Evolutionary conservation across 208 protist species (phyloP), one percentile per base, ranked within the genome.

Genomic region (Angomonas desouzai): DNA sequence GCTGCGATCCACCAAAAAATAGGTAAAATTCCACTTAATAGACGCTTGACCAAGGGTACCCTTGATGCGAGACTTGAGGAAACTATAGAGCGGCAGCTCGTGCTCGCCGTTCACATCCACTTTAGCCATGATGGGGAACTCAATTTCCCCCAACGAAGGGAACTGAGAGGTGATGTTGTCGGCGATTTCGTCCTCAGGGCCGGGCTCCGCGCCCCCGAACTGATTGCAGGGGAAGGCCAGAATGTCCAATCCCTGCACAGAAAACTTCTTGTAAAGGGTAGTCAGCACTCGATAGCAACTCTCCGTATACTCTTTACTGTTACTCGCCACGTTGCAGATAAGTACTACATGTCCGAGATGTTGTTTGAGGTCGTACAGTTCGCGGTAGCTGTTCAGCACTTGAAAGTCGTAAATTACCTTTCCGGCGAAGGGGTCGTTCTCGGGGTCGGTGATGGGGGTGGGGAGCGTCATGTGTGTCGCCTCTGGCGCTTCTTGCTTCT

Each of bases 1-100:
- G 28, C 77, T 57, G 57, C 67, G 55, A 45, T 94, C 77, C 55
- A 86, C 72, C 22, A 97, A 64, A 60, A 98, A 98, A 48, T 76
- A 92, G 18, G 90, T 94, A 75, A 97, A 97, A 70, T 97, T 97
- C 93, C 93, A 96, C 66, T 89, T 94, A 27, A 97, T 81, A 23
- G 77, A 74, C 25, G 63, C 74, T 47, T 76, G 70, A 6, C 83
- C 81, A 0, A 87, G 60, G 10, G 74, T 74, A 27, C 91, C 91
- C 23, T 72, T 48, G 23, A 79, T 64, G 38, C 72, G 61, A 7
- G 55, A 74, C 75, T 97, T 94, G 11, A 97, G 49, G 65, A 76
- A 94, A 43, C 66, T 66, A 74, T 79, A 95, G 27, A 95, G 66
- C 30, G 89, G 88, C 22, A 70, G 64, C 4, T 74, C 74, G 22